Base-by-base conservation (phyloP, 1,284 basidiomycete species). In the Thelephora terrestris region DNA sequence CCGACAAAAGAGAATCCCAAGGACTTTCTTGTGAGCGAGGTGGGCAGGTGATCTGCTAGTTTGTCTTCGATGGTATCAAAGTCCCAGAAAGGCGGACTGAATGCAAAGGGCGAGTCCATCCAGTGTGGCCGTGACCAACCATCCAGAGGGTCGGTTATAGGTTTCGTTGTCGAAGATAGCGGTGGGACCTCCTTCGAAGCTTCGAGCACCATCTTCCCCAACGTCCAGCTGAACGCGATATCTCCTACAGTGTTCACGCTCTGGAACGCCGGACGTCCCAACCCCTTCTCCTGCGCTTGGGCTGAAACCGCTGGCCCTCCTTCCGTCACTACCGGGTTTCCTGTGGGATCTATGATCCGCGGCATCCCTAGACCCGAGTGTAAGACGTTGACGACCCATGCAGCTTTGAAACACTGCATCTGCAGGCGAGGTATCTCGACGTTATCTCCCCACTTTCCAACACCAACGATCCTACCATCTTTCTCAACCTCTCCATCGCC, bases 381-480 rank as follows among this genome's bases (percentile, higher is more conserved):
- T 4, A 99, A 69, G 21, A 99, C 87, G 60, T 97, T 98, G 49
- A 87, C 84, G 50, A 99, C 79, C 96, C 96, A 99, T 1, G 95
- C 94, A 1, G 95, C 92, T 65, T 99, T 99, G 82, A 99, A 99
- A 64, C 96, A 99, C 62, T 99, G 96, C 85, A 95, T 90, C 68
- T 95, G 81, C 52, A 99, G 68, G 29, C 95, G 79, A 34, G 85
- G 78, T 36, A 89, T 67, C 61, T 94, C 91, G 47, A 96, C 83
- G 42, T 77, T 68, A 18, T 80, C 71, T 6, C 79, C 80, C 79
- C 81, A 85, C 58, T 77, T 76, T 1, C 83, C 83, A 7, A 78
- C 74, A 24, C 75, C 75, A 21, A 83, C 75, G 16, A 82, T 62
- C 49, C 77, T 64, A 16, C 81, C 84, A 32, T 74, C 68, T 54